Conservation (phyloP, 139 green algal genomes). For the Chlamydomonas sphaeroides region DNA sequence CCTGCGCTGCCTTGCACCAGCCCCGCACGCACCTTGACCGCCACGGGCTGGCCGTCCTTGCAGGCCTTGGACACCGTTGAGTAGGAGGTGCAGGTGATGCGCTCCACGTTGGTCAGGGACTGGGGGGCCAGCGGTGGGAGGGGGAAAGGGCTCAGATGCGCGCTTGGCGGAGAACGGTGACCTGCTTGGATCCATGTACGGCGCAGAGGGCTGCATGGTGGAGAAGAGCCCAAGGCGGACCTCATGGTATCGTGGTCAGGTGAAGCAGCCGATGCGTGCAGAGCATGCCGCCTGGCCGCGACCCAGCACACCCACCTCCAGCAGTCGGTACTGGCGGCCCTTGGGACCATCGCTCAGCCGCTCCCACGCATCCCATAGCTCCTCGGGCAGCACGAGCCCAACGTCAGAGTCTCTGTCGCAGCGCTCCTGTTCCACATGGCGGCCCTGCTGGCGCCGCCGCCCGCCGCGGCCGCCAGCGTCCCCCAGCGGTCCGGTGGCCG, state of each 20-base stretch:
- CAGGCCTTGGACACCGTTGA: slow-evolving; percentile 18
- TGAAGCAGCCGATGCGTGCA: too few relatives aligned
- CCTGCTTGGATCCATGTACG: too few relatives aligned
- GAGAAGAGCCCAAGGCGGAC: too few relatives aligned
- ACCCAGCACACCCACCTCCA: slow-evolving; percentile 39
- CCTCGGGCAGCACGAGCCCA: slow-evolving; percentile 31
- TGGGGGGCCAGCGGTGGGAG: not conserved
- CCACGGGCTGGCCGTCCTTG: slow-evolving; percentile 4
- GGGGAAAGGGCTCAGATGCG: not conserved
- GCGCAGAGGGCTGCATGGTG: too few relatives aligned
- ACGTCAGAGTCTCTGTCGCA: too few relatives aligned
- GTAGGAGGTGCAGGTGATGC: slow-evolving; percentile 40
- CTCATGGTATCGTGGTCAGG: too few relatives aligned
- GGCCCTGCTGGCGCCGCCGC: too few relatives aligned
- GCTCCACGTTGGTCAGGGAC: slow-evolving; percentile 39
- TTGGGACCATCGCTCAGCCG: slow-evolving; percentile 32
- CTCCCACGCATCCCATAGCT: slow-evolving; percentile 34
- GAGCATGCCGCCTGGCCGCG: too few relatives aligned
- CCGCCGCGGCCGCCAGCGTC: too few relatives aligned
- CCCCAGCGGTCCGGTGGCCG: too few relatives aligned
- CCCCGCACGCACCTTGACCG: slow-evolving; percentile 22
- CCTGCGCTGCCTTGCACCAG: too few relatives aligned
- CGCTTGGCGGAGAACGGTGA: too few relatives aligned
- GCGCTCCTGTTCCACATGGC: not conserved
- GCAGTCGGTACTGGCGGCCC: slow-evolving; percentile 37